Conservation (phyloP, 2,329 filamentous ascomycete species). For the Beauveria caledonica region DNA sequence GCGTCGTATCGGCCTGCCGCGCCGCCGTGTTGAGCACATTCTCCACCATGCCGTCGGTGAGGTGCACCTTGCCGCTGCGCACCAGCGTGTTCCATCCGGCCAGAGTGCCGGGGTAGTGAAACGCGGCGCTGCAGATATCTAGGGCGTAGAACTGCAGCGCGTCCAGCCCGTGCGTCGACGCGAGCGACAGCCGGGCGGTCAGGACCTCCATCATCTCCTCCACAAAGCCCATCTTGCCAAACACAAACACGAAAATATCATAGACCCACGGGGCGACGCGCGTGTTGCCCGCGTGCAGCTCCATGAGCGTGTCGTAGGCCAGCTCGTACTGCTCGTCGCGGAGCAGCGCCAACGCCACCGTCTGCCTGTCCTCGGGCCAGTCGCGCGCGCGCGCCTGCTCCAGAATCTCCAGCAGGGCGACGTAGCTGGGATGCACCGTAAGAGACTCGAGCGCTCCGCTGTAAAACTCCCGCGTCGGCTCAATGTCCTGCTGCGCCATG, state of each 20-base stretch:
- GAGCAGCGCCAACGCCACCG: constrained; percentile 64
- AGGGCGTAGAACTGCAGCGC: constrained; percentile 64
- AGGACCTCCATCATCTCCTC: constrained; percentile 69
- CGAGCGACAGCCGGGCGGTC: constrained; percentile 39
- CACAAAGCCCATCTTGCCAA: constrained; percentile 64
- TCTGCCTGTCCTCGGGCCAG: constrained; percentile 50
- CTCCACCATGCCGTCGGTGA: constrained; percentile 53
- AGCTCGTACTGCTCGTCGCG: constrained; percentile 78
- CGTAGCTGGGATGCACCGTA: constrained; percentile 77
- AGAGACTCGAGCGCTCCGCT: constrained; percentile 65
- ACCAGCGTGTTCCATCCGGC: constrained; percentile 67
- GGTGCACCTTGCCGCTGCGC: constrained; percentile 27
- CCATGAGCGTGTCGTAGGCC: constrained; percentile 61
- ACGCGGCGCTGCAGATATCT: constrained; percentile 60
- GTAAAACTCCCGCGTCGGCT: constrained; percentile 58
- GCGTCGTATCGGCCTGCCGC: constrained; percentile 53
- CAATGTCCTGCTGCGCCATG: constrained; percentile 55
- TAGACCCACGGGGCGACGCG: constrained; percentile 64
- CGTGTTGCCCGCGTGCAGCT: constrained; percentile 50
- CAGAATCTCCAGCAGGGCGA: constrained; percentile 63
- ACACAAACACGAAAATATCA: constrained; percentile 65
- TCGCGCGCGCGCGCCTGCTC: constrained; percentile 67
- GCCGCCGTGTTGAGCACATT: constrained; percentile 67
- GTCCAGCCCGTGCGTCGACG: constrained; percentile 26
- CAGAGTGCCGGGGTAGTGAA: constrained; percentile 55